A percentile compares a stretch with the other conserved stretches of the same genome.
These are phyloP conservation scores for Combretum micranthum DNA, from an alignment of 345 rosid species.

Conservation along the genomic window DNA sequence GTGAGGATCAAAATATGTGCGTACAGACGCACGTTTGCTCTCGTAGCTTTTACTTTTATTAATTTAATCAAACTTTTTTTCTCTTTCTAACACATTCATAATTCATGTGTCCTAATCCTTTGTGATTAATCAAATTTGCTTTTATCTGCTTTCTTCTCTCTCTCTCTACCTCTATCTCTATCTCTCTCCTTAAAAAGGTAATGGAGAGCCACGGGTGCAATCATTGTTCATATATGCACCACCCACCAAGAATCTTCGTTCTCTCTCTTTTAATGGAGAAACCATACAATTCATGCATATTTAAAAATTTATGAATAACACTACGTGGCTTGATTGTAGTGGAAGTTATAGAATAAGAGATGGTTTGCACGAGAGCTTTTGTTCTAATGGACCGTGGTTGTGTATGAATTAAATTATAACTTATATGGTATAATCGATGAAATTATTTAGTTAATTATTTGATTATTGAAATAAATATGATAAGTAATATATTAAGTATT, in stretches of 20 bases:
- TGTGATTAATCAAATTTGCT: constrained; percentile 14
- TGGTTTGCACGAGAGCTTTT: no score
- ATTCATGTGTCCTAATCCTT: constrained; percentile 17
- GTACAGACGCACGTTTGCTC: constrained; percentile 2
- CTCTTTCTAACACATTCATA: constrained; percentile 6
- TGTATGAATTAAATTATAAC: no score
- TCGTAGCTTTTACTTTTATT: constrained; percentile 7
- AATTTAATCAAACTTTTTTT: constrained; percentile 12
- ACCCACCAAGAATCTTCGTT: constrained; percentile 25
- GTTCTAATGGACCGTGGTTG: no score
- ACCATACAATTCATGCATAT: no score
- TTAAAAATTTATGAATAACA: no score
- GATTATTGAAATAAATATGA: no score
- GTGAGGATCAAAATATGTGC: no score
- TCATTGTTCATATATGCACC: constrained; percentile 42
- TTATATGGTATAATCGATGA: no score
- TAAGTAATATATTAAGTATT: no score
- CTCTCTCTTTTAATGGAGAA: not conserved
- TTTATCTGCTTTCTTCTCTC: not conserved
- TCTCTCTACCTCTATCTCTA: not conserved
- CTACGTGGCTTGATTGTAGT: no score
- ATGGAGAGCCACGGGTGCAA: constrained; percentile 40
- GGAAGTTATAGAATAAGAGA: no score
- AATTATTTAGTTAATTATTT: no score
- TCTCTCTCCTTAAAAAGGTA: constrained; percentile 17